Base-by-base conservation (phyloP, 768 basidiomycete genomes). In the Saitozyma podzolica region DNA sequence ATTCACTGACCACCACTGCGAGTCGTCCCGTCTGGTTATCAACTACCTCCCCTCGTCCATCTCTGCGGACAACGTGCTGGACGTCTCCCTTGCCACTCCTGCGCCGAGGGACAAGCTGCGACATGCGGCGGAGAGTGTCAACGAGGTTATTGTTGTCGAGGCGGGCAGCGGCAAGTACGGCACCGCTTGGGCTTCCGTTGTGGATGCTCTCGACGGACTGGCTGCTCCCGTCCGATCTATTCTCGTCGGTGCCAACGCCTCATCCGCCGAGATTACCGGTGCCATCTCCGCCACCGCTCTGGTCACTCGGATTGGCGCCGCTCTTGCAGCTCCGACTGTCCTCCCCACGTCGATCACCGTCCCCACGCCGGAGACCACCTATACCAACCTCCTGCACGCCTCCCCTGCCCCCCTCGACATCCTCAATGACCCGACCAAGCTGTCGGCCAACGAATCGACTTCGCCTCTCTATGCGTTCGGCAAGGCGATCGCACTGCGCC, bases 381-480 rank as follows among this genome's bases (percentile, higher is more conserved):
- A n/a, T n/a, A n/a, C n/a, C n/a, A n/a, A n/a, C n/a, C n/a, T n/a
- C n/a, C n/a, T n/a, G n/a, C n/a, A n/a, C n/a, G n/a, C n/a, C n/a
- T n/a, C n/a, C n/a, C n/a, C n/a, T n/a, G n/a, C n/a, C n/a, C n/a
- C n/a, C n/a, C 67, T 98, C 0, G 88, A 93, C 65, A 84, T 99
- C 61, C 83, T 88, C 72, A 98, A 99, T 80, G 87, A 89, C 3
- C 93, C 92, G 0, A 81, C 85, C 49, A 83, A 89, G 16, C 86
- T 92, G 55, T 74, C 85, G 9, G 79, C 86, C 13, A 66, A 68
- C 67, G 92, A 92, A 9, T 91, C 92, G 14, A 95, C 93, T 10
- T 88, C 85, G n/a, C 96, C 95, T 2, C 92, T 97, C 76, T 97
- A 88, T 74, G 95, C 96, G 0, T 84, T 98, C 42, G 95, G 96